phyloP scores from a whole-genome alignment of 192 early-diverging fungal genomes.

The Podochytrium sp. region DNA sequence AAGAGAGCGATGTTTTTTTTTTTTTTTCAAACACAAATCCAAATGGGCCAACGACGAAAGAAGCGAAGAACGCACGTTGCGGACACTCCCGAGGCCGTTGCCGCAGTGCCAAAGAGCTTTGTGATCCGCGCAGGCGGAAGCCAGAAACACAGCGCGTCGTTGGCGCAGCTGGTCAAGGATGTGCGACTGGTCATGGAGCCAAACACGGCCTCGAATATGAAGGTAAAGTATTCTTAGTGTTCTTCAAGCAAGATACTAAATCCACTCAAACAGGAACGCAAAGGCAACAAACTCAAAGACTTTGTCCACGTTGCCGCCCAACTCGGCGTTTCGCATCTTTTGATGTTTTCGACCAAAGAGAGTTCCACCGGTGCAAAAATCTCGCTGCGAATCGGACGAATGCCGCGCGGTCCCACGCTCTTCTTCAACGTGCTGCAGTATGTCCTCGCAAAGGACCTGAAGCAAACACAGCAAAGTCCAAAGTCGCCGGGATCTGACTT shows the following conservation, averaged over 20 bases:
- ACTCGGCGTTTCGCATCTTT: slow-evolving; percentile 84
- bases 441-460: slow-evolving; percentile 81
- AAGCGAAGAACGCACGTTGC: slow-evolving; percentile 61
- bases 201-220: slow-evolving; percentile 86
- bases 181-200: slow-evolving; percentile 91
- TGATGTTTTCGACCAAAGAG: slow-evolving; percentile 87
- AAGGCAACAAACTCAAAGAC: slow-evolving; percentile 90
- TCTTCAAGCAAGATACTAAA: neutral
- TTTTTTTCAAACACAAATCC: slow-evolving; percentile 4
- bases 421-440: slow-evolving; percentile 84
- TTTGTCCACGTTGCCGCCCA: slow-evolving; percentile 86
- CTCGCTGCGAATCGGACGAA: slow-evolving; percentile 83
- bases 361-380: slow-evolving; percentile 49
- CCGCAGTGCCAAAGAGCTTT: slow-evolving; percentile 77
- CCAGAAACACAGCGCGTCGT: slow-evolving; percentile 44
- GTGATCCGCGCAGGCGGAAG: slow-evolving; percentile 89
- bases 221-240: slow-evolving; percentile 29
- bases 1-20: too few relatives aligned
- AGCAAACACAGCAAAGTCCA: slow-evolving; percentile 76
- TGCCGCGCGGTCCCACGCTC: slow-evolving; percentile 92
- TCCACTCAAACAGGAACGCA: slow-evolving; percentile 67
- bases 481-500: slow-evolving; percentile 79
- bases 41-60: slow-evolving; percentile 35
- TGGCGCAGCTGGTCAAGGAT: slow-evolving; percentile 79
- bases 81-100: slow-evolving; percentile 36